phyloP scores from a whole-genome alignment of 352 stramenopile species.

The Pythium dissimile region DNA sequence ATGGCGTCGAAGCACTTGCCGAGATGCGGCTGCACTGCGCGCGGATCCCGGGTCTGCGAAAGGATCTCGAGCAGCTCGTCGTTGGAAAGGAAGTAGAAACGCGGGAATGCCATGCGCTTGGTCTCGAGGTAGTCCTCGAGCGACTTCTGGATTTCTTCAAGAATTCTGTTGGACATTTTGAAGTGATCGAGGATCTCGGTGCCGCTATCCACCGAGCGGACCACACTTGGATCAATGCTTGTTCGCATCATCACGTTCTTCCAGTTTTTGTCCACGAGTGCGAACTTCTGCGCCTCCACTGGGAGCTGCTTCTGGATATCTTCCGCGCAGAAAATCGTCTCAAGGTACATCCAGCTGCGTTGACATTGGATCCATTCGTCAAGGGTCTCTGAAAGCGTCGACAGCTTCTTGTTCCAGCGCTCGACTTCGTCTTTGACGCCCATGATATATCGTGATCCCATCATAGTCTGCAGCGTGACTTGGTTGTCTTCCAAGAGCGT shows the following conservation, averaged over 20 bases:
- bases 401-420: conserved; percentile 86
- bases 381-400: conserved; percentile 75
- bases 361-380: conserved; percentile 87
- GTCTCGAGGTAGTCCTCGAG: conserved; percentile 92
- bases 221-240: conserved; percentile 68
- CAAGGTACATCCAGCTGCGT: conserved; percentile 87
- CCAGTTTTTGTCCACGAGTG: conserved; percentile 85
- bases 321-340: conserved; percentile 87
- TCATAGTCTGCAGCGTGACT: conserved; percentile 91
- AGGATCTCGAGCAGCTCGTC: conserved; percentile 91
- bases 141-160: conserved; percentile 92
- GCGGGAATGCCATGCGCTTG: conserved; percentile 90
- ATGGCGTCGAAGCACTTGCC: conserved; percentile 93
- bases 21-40: conserved; percentile 88
- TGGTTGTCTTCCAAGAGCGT: conserved; percentile 91
- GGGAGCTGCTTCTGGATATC: conserved; percentile 88
- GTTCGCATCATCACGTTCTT: conserved; percentile 80
- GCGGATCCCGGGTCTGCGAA: conserved; percentile 86
- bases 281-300: conserved; percentile 84
- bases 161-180: conserved; percentile 73
- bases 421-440: conserved; percentile 91
- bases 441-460: conserved; percentile 90
- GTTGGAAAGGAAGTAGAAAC: conserved; percentile 93
- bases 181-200: conserved; percentile 80
- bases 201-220: conserved; percentile 72